A percentile compares a stretch with the other conserved stretches of the same genome.
Evolutionary conservation across 306 rosid genomes (phyloP).

Genomic region (Cucurbita pepo): DNA sequence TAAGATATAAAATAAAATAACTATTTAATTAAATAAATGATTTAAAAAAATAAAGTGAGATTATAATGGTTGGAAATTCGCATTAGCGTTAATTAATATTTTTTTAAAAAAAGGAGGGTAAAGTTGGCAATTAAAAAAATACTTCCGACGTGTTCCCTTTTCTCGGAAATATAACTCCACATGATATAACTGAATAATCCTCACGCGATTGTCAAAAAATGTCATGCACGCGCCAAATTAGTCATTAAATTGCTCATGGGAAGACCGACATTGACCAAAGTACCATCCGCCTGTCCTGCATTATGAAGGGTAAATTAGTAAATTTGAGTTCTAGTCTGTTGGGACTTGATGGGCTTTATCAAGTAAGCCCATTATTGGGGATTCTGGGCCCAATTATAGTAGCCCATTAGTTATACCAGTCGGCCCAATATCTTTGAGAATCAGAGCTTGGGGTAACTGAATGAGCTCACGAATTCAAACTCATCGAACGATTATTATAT

Average conservation of each 20-base stretch:
- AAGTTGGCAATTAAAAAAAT: neutral
- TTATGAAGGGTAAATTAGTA: neutral
- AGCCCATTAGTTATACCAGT: neutral
- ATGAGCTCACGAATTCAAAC: neutral
- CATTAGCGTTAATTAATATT: neutral
- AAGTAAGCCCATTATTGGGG: neutral
- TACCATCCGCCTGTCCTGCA: neutral
- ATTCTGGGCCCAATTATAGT: neutral
- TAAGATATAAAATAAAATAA: no score
- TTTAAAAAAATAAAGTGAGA: no score
- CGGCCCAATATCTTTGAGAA: neutral
- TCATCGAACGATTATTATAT: neutral
- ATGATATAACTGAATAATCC: neutral
- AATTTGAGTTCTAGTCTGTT: neutral
- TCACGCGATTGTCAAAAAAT: neutral
- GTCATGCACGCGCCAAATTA: neutral
- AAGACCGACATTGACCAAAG: neutral
- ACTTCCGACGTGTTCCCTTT: neutral
- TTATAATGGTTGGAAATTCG: neutral
- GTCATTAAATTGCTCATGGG: neutral
- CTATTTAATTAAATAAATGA: no score
- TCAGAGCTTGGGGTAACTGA: neutral
- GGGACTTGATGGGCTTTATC: neutral
- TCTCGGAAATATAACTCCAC: neutral
- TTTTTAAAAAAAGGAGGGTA: neutral